These are phyloP conservation scores for Phytopythium sindhum DNA, from an alignment of 352 stramenopile genomes.

Conservation along the genomic window DNA sequence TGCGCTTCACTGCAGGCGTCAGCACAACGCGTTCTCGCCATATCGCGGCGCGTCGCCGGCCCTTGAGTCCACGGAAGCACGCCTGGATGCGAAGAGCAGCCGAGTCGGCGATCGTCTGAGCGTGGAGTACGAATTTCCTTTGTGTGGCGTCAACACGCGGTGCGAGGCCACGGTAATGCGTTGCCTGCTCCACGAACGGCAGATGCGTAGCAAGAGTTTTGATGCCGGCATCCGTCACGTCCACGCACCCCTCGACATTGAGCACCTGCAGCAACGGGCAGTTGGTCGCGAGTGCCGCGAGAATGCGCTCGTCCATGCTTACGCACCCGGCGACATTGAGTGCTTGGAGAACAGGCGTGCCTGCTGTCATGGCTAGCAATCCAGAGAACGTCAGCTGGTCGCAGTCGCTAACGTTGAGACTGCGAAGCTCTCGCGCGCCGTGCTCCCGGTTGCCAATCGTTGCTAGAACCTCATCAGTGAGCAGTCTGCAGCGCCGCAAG, in stretches of 20 bases:
- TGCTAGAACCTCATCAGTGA: conserved; percentile 31
- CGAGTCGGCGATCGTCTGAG: conserved; percentile 71
- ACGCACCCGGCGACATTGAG: conserved; percentile 69
- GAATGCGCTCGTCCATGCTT: conserved; percentile 67
- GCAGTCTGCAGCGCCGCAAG: conserved; percentile 55
- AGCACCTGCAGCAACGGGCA: conserved; percentile 62
- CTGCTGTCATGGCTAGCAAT: conserved; percentile 42
- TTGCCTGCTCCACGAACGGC: conserved; percentile 57
- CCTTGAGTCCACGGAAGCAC: conserved; percentile 52
- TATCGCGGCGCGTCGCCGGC: conserved; percentile 36
- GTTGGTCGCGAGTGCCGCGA: conserved; percentile 45
- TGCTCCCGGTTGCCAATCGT: conserved; percentile 3
- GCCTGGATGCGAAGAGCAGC: conserved; percentile 70
- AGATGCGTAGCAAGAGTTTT: conserved; percentile 63
- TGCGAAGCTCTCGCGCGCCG: conserved; percentile 9
- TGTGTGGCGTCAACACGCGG: conserved; percentile 42
- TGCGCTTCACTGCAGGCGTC: conserved; percentile 37
- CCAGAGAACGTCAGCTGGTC: conserved; percentile 55
- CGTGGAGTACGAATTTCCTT: conserved; percentile 70
- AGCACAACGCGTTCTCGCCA: conserved; percentile 63
- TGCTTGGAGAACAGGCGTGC: conserved; percentile 51
- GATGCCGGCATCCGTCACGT: conserved; percentile 75
- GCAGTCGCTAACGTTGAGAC: conserved; percentile 62
- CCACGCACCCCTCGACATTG: conserved; percentile 69
- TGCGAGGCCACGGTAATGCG: conserved; percentile 56